Evolutionary conservation across 2,329 filamentous ascomycete genomes (phyloP).

Genomic region (Coniochaeta sp.): DNA sequence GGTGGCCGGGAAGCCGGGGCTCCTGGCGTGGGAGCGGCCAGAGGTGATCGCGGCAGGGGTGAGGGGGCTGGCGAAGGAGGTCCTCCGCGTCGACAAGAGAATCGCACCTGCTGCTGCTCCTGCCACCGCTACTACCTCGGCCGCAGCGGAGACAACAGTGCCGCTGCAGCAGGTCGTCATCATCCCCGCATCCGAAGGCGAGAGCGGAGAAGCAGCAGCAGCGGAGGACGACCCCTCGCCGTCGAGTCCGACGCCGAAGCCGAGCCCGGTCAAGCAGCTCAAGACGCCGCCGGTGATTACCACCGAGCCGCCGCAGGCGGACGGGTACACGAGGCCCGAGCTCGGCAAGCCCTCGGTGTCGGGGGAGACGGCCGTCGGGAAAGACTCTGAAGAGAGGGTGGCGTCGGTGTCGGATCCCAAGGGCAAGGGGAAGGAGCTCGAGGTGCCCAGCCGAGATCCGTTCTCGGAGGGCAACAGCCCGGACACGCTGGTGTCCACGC

Average conservation of each 20-base stretch:
- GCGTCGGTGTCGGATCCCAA: constrained; percentile 1
- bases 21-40: constrained; percentile 42
- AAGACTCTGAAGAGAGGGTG: not conserved
- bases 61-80: constrained; percentile 29
- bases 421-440: constrained; percentile 7
- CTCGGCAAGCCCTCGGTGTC: not conserved
- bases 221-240: not conserved
- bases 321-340: not conserved
- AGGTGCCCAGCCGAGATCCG: constrained; percentile 4
- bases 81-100: constrained; percentile 29
- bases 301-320: not conserved
- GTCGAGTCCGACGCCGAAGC: not conserved
- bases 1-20: constrained; percentile 29
- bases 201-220: not conserved
- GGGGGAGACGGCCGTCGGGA: not conserved
- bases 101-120: constrained; percentile 21
- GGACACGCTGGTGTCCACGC: constrained; percentile 16
- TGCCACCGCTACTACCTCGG: too few species aligned
- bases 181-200: not conserved
- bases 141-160: not conserved
- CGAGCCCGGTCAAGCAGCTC: not conserved
- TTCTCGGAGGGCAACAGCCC: constrained; percentile 13
- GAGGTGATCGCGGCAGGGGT: constrained; percentile 35
- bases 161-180: constrained; percentile 26
- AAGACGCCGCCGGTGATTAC: not conserved